phyloP scores from a whole-genome alignment of 225 moss, liverwort and hornwort genomes.

The Sphagnum tenellum region DNA sequence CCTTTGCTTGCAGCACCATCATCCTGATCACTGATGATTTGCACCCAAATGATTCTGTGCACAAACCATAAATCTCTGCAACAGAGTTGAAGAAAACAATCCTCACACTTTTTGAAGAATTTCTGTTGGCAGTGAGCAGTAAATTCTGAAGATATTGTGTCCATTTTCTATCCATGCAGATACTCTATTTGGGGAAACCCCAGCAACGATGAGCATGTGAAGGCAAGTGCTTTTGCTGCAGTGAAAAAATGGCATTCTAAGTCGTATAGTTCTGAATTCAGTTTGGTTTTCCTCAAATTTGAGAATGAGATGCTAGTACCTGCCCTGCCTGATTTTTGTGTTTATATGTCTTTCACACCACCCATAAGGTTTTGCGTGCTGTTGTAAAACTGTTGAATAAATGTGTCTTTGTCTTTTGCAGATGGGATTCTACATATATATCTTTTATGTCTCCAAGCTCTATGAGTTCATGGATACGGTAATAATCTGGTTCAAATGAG shows the following conservation, averaged over 20 bases:
- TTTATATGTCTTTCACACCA: neutral
- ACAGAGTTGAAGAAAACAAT: neutral
- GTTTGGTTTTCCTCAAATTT: neutral
- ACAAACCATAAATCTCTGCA: neutral
- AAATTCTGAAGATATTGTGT: neutral
- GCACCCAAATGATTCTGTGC: neutral
- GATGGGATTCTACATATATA: conserved; percentile 66
- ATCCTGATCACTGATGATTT: neutral
- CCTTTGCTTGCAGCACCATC: neutral
- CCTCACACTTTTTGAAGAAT: too few relatives aligned
- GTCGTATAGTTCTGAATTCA: neutral
- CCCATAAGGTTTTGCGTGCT: neutral
- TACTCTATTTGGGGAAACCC: conserved; percentile 73
- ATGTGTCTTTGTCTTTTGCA: conserved; percentile 13
- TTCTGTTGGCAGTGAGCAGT: neutral
- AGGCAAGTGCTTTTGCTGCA: conserved; percentile 22
- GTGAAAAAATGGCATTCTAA: neutral
- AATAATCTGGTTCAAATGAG: neutral
- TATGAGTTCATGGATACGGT: conserved; percentile 98
- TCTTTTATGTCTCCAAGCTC: conserved; percentile 76
- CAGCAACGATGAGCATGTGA: conserved; percentile 43
- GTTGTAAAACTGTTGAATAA: neutral
- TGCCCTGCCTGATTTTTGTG: neutral
- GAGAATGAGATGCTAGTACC: too few relatives aligned
- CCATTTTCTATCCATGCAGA: conserved; percentile 16